Evolutionary conservation across 169 alveolate species (phyloP).

Genomic region (Plasmodium ovale): DNA sequence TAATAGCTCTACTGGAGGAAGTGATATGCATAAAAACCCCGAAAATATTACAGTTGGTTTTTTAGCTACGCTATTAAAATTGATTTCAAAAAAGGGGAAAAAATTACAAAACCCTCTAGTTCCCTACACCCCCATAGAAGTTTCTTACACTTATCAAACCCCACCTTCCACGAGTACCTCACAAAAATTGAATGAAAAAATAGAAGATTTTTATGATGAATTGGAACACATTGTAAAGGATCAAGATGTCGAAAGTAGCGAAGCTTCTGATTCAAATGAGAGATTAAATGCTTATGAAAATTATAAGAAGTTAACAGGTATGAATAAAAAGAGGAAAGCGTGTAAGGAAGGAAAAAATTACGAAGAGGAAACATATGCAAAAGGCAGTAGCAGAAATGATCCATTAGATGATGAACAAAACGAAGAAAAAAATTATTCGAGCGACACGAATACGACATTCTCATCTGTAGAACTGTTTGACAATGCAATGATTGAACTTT

Average conservation of each 20-base stretch:
- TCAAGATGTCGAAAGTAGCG: conserved; percentile 33
- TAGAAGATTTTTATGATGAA: conserved; percentile 67
- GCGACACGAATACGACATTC: conserved; percentile 71
- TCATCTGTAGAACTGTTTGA: conserved; percentile 65
- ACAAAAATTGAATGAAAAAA: conserved; percentile 31
- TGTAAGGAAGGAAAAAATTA: neutral
- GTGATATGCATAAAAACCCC: conserved; percentile 28
- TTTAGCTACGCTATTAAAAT: conserved; percentile 70
- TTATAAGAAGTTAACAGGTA: conserved; percentile 13
- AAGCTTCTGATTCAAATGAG: conserved; percentile 39
- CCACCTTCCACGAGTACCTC: conserved; percentile 55
- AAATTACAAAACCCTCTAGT: conserved; percentile 45
- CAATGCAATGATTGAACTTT: conserved; percentile 45
- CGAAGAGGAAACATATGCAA: neutral
- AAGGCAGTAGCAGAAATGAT: neutral
- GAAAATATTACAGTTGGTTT: conserved; percentile 70
- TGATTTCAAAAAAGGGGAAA: conserved; percentile 59
- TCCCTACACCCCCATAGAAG: conserved; percentile 68
- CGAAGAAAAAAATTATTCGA: conserved; percentile 5
- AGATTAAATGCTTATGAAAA: conserved; percentile 23
- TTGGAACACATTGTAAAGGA: conserved; percentile 39
- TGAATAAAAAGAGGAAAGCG: conserved; percentile 4
- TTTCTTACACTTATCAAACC: conserved; percentile 52
- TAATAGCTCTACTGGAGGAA: neutral
- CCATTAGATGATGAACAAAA: neutral